A percentile compares a stretch with the other conserved stretches of the same genome.
phyloP scores from a whole-genome alignment of 2,329 filamentous ascomycete genomes.

The Arthroderma sp. region DNA sequence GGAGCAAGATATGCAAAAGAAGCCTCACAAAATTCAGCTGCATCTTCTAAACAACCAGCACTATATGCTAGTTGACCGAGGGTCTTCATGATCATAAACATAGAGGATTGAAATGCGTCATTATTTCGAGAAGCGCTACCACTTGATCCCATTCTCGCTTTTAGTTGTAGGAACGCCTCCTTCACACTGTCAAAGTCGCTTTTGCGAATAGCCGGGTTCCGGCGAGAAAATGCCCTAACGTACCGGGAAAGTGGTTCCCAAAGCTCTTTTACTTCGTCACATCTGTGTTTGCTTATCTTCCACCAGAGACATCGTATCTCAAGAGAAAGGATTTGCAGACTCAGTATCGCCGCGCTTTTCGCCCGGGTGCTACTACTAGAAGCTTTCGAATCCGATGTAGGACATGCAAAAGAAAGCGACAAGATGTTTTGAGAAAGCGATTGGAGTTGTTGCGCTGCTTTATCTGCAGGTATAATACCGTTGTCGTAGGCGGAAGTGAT shows the following conservation, averaged over 20 bases:
- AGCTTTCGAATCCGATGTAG: slow-evolving; percentile 6
- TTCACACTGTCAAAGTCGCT: slow-evolving; percentile 25
- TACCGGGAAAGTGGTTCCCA: slow-evolving; percentile 31
- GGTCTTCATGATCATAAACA: slow-evolving; percentile 22
- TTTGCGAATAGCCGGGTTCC: slow-evolving; percentile 22
- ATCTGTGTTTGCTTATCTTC: slow-evolving; percentile 29
- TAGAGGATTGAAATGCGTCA: slow-evolving; percentile 12
- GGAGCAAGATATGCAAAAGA: slow-evolving; percentile 19
- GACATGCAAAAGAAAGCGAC: slow-evolving; percentile 18
- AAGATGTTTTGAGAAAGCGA: slow-evolving; percentile 28
- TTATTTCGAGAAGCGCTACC: slow-evolving; percentile 14
- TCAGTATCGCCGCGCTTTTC: slow-evolving; percentile 20
- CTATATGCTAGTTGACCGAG: slow-evolving; percentile 29
- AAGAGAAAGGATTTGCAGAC: slow-evolving; percentile 29
- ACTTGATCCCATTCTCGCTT: slow-evolving; percentile 17
- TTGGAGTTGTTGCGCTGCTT: slow-evolving; percentile 32
- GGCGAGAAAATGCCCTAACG: slow-evolving; percentile 23
- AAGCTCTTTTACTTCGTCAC: slow-evolving; percentile 29
- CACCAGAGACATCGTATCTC: slow-evolving; percentile 31
- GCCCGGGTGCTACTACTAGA: slow-evolving; percentile 9
- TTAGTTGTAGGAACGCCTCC: slow-evolving; percentile 23
- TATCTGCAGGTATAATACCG: slow-evolving; percentile 23
- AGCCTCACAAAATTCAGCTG: slow-evolving; percentile 23
- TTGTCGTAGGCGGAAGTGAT: slow-evolving; percentile 26
- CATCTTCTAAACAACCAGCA: slow-evolving; percentile 26